Evolutionary conservation across 2,329 filamentous ascomycete genomes (phyloP).

Genomic region (Trichoderma atroviride): DNA sequence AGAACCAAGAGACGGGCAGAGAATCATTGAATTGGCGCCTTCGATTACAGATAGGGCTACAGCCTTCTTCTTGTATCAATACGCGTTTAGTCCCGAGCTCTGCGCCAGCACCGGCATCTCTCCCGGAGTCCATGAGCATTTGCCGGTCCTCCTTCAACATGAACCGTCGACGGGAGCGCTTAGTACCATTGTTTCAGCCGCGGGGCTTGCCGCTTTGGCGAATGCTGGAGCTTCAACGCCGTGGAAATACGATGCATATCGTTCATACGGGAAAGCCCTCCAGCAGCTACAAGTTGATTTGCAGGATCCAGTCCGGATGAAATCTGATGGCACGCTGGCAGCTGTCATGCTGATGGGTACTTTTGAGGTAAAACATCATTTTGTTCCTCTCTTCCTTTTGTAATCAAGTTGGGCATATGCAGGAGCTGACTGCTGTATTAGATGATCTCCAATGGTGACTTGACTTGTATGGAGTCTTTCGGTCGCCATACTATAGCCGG

Average conservation of each 20-base stretch:
- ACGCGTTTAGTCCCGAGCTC: constrained; percentile 20
- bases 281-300: constrained; percentile 26
- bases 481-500: constrained; percentile 32
- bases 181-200: constrained; percentile 28
- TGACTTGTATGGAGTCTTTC: constrained; percentile 30
- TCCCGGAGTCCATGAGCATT: constrained; percentile 28
- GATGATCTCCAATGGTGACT: constrained; percentile 30
- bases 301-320: constrained; percentile 22
- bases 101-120: neutral
- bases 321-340: constrained; percentile 30
- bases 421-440: neutral
- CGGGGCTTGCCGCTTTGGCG: constrained; percentile 32
- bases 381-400: neutral
- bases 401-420: neutral
- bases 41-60: constrained; percentile 28
- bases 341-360: constrained; percentile 32
- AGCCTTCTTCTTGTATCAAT: constrained; percentile 32
- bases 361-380: constrained; percentile 29
- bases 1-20: neutral
- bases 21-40: constrained; percentile 23
- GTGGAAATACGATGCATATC: constrained; percentile 30
- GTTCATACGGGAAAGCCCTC: constrained; percentile 29
- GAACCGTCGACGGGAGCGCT: constrained; percentile 28
- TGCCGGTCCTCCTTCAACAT: constrained; percentile 27
- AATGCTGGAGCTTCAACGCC: constrained; percentile 27